Base-by-base conservation (phyloP, 2,329 filamentous ascomycete genomes). In the Coleophoma cylindrospora region DNA sequence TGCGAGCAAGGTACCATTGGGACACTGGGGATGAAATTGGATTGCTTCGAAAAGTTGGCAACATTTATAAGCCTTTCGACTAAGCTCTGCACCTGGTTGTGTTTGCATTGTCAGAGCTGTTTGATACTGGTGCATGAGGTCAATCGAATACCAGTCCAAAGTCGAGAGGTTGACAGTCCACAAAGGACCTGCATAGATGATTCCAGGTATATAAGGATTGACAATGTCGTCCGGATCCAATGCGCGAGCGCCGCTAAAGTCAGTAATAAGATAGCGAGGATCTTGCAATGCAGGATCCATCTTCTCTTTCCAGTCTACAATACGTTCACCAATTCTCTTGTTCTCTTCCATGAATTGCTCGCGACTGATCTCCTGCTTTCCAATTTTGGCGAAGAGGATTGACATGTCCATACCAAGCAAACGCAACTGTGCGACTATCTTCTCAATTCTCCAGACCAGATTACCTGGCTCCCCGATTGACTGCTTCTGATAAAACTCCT, bases 41-140 rank as follows among this genome's bases (percentile, higher is more conserved):
- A 96, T 78, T 1, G 86, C 81, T 67, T 95, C 90, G 51, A 91
- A 91, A 51, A 92, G 76, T 60, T 89, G 85, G 63, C 87, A 91
- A 40, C 86, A 84, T 48, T 80, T 77, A 57, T 86, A 80, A 1
- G 89, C 86, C 50, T 87, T 75, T 1, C 73, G 66, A 3, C 73
- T 73, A 48, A 92, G 61, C 47, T 87, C 81, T 12, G 74, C 58
- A 38, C 71, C 71, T 2, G 75, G 68, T 41, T 73, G 65, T 22
- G 51, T 54, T 37, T 76, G 74, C 46, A 81, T 68, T 2, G 78
- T 74, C 45, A 79, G 71, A 3, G 82, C 77, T 2, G 84, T 80
- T 60, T 94, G 88, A 58, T 86, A 84, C 57, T 83, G 82, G 68
- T 90, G 90, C 85, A 96, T 89, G 51, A 94, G 75, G 44, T 86